Percentiles rank a stretch among this genome's conserved stretches.
These are phyloP conservation scores for Nannizziopsis barbatae DNA, from an alignment of 2,329 filamentous ascomycete genomes.

Conservation along the genomic window DNA sequence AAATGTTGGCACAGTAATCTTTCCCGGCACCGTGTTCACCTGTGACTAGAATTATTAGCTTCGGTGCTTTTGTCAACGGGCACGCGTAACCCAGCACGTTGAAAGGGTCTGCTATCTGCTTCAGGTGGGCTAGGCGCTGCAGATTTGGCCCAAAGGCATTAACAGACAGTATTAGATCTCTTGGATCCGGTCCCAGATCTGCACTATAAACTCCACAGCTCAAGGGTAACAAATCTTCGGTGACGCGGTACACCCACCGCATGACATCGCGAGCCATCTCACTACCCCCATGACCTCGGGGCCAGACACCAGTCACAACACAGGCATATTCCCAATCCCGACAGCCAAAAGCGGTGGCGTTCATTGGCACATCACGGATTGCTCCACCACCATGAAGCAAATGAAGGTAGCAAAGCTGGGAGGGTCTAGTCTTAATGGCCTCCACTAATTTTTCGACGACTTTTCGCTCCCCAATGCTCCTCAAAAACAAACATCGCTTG, in stretches of 20 bases:
- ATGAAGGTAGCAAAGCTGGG: slow-evolving; percentile 50
- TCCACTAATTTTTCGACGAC: slow-evolving; percentile 32
- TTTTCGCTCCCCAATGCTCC: slow-evolving; percentile 31
- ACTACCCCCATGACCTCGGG: slow-evolving; percentile 42
- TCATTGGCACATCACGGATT: slow-evolving; percentile 33
- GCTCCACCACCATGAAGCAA: slow-evolving; percentile 50
- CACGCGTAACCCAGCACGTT: slow-evolving; percentile 47
- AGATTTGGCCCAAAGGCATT: slow-evolving; percentile 49
- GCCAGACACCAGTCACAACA: slow-evolving; percentile 53
- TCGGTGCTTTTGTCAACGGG: slow-evolving; percentile 38
- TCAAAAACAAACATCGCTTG: slow-evolving; percentile 53
- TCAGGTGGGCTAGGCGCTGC: slow-evolving; percentile 42
- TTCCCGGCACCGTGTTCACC: slow-evolving; percentile 45
- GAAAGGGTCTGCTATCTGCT: slow-evolving; percentile 39
- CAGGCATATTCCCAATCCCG: slow-evolving; percentile 55
- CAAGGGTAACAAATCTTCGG: slow-evolving; percentile 38
- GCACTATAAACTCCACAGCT: slow-evolving; percentile 47
- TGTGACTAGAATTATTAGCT: slow-evolving; percentile 48
- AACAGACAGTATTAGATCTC: slow-evolving; percentile 23
- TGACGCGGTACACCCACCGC: slow-evolving; percentile 49
- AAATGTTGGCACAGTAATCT: slow-evolving; percentile 47
- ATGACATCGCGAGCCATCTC: slow-evolving; percentile 30
- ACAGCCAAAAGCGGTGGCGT: slow-evolving; percentile 50
- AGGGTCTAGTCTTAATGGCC: slow-evolving; percentile 41
- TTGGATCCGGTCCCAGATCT: slow-evolving; percentile 52